A percentile compares a stretch with the other conserved stretches of the same genome.
These are phyloP conservation scores for Citrus maxima DNA, from an alignment of 345 rosid species.

Conservation along the genomic window DNA sequence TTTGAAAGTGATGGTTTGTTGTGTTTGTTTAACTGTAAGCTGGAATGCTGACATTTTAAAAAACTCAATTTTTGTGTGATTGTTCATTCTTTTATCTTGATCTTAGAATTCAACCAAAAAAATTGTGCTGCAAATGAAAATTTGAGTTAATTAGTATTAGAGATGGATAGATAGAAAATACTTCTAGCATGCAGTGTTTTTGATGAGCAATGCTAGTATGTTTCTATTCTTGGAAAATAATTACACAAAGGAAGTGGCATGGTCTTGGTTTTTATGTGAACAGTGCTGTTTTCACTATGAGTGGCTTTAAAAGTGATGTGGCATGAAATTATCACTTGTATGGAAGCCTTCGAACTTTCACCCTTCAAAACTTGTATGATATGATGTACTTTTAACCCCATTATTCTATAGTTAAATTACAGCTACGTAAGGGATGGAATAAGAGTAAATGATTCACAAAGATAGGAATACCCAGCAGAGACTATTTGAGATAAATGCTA, in stretches of 20 bases:
- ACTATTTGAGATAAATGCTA: neutral
- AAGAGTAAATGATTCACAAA: neutral
- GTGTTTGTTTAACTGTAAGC: neutral
- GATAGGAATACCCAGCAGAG: neutral
- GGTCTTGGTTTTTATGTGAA: neutral
- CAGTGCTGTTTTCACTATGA: neutral
- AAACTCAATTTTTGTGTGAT: neutral
- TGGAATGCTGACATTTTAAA: neutral
- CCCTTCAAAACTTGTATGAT: neutral
- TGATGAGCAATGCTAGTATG: neutral
- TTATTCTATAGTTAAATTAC: neutral
- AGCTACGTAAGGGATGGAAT: neutral
- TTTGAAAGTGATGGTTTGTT: neutral
- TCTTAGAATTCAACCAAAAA: neutral
- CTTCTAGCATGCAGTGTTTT: neutral
- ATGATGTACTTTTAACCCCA: neutral
- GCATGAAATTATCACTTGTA: neutral
- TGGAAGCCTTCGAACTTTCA: neutral
- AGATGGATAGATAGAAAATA: neutral
- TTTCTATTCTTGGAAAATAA: too few species aligned
- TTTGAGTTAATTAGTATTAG: neutral
- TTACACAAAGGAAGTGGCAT: neutral
- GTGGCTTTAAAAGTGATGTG: neutral
- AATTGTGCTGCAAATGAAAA: neutral
- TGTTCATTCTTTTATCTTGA: neutral